Conservation (phyloP, 2,329 filamentous ascomycete genomes). For the Colletotrichum abscissum region DNA sequence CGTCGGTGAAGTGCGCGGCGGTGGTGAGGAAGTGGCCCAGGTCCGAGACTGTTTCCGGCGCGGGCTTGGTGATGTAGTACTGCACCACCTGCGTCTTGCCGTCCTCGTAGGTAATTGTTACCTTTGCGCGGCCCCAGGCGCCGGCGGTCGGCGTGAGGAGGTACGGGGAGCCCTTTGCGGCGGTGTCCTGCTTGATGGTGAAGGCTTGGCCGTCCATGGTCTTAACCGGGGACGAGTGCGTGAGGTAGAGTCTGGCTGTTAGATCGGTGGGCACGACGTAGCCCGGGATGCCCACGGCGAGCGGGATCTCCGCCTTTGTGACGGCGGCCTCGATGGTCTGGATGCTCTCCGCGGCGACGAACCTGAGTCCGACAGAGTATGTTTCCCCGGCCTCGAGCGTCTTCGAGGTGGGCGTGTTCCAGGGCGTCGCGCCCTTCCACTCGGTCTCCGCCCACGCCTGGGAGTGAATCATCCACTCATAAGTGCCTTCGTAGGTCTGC, state of each 20-base stretch:
- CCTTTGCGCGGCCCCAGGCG: conserved; percentile 60
- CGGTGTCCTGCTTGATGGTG: conserved; percentile 27
- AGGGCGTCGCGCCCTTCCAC: conserved; percentile 60
- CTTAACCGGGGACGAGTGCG: conserved; percentile 50
- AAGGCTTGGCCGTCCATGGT: conserved; percentile 52
- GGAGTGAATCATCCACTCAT: conserved; percentile 68
- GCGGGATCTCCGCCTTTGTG: conserved; percentile 53
- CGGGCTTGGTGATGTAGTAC: conserved; percentile 64
- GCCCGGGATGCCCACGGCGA: conserved; percentile 65
- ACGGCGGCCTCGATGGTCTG: conserved; percentile 60
- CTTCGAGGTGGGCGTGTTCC: conserved; percentile 65
- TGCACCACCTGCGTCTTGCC: conserved; percentile 64
- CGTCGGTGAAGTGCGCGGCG: conserved; percentile 62
- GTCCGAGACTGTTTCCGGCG: conserved; percentile 54
- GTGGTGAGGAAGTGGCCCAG: conserved; percentile 66
- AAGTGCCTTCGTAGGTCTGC: conserved; percentile 70
- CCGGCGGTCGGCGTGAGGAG: conserved; percentile 53
- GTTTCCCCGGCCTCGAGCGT: conserved; percentile 56
- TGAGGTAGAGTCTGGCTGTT: conserved; percentile 57
- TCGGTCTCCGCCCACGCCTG: conserved; percentile 67
- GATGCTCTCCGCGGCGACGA: conserved; percentile 56
- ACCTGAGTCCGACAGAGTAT: conserved; percentile 61
- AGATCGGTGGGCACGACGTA: conserved; percentile 63
- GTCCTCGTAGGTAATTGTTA: conserved; percentile 60
- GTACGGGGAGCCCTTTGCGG: conserved; percentile 44